Base-by-base conservation (phyloP, 495 filamentous ascomycete genomes). In the Astrothelium macrocarpum region DNA sequence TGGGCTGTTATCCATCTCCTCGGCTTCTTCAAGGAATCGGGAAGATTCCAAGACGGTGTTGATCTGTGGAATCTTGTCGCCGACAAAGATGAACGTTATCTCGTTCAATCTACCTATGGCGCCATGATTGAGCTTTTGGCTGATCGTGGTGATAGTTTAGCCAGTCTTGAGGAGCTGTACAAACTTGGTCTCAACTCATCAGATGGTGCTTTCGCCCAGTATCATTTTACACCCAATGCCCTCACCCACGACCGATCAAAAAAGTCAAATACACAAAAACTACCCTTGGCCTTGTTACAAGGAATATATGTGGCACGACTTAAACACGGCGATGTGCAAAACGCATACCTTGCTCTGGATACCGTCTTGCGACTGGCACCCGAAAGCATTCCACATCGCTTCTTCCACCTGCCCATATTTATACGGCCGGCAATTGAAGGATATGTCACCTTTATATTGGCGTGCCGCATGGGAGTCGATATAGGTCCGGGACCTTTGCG, bases 271-370 rank as follows among this genome's bases (percentile, higher is more conserved):
- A 74, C 23, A 2, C 14, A 23, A 25, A 32, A 43, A 10, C 59
- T 60, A 34, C 59, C 59, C 23, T 36, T 60, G 31, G 32, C 28
- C 60, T 69, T 81, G 2, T 68, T 81, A 14, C 79, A 80, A 64
- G 79, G 79, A 20, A 80, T 81, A 23, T 59, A 78, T 36, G 79
- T 76, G 3, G 79, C 79, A 1, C 72, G 79, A 16, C 36, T 78
- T 1, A 64, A 78, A 1, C 68, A 70, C 43, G 75, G 78, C 2
- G 77, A 81, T 59, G 78, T 77, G 73, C 64, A 65, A 42, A 73
- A 73, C 11, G 76, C 79, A 7, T 81, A 81, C 63, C 68, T 81
- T 32, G 78, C 73, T 11, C 67, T 81, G 25, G 79, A 81, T 60
- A 73, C 74, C 23, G 74, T 71, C n/a, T 64, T 79, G 0, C 69